phyloP scores from a whole-genome alignment of 208 protist species.

The Crithidia acanthocephali region DNA sequence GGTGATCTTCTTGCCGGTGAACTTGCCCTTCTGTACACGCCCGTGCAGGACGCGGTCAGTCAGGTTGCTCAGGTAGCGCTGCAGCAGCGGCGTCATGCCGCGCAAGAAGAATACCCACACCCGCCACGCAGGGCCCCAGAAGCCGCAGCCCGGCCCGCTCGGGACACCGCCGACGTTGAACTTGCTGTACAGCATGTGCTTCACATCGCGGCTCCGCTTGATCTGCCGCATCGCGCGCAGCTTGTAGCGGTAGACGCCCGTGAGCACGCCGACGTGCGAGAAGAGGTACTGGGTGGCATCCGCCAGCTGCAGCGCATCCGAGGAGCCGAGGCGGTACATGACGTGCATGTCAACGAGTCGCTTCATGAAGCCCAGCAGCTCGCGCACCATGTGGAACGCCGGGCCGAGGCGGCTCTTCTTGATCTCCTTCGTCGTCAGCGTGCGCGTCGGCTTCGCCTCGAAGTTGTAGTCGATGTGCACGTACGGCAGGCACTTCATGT shows the following conservation, averaged over 20 bases:
- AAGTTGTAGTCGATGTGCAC: conserved; percentile 99
- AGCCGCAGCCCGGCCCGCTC: conserved; percentile 98
- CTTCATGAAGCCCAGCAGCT: conserved; percentile 99
- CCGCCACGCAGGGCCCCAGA: conserved; percentile 99
- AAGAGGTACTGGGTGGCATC: conserved; percentile 99
- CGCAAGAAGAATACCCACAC: conserved; percentile 99
- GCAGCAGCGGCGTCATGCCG: conserved; percentile 99
- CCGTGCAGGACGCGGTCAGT: conserved; percentile 99
- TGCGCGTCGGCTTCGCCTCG: conserved; percentile 99
- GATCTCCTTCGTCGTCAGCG: conserved; percentile 99
- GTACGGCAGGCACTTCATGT: conserved; percentile 99
- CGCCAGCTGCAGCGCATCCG: conserved; percentile 99
- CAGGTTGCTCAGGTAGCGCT: conserved; percentile 99
- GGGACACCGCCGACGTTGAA: conserved; percentile 99
- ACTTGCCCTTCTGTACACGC: conserved; percentile 94
- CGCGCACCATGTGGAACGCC: conserved; percentile 99
- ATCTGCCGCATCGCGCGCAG: conserved; percentile 99
- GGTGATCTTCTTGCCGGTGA: conserved; percentile 99
- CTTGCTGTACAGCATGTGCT: conserved; percentile 99
- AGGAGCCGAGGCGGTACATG: conserved; percentile 99
- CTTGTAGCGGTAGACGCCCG: conserved; percentile 99
- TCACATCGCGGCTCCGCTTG: conserved; percentile 99
- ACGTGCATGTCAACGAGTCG: conserved; percentile 99
- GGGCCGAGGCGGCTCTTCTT: conserved; percentile 99
- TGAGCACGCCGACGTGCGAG: conserved; percentile 99